A percentile compares a stretch with the other conserved stretches of the same genome.
phyloP scores from a whole-genome alignment of 2,329 filamentous ascomycete genomes.

The Cladosporium sphaerospermum region DNA sequence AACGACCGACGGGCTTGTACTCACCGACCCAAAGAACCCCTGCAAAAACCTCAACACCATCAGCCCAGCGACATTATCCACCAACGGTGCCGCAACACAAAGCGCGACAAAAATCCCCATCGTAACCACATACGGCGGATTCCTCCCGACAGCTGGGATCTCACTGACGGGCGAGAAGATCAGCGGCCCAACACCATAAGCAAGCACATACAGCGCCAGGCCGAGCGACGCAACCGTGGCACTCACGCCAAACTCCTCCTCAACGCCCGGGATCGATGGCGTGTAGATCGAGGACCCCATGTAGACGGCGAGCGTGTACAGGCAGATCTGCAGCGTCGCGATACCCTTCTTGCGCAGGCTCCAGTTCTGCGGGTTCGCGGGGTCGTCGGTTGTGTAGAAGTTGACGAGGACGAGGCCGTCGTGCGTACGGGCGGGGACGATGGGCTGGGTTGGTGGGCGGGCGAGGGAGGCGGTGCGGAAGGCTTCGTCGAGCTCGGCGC shows the following conservation, averaged over 20 bases:
- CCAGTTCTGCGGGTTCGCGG: constrained; percentile 31
- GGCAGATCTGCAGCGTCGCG: constrained; percentile 33
- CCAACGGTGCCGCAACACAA: constrained; percentile 54
- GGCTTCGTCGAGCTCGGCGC: constrained; percentile 37
- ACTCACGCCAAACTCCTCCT: constrained; percentile 48
- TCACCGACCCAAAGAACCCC: constrained; percentile 55
- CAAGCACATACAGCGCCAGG: constrained; percentile 58
- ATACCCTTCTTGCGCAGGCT: constrained; percentile 25
- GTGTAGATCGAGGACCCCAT: constrained; percentile 48
- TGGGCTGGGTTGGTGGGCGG: constrained; percentile 31
- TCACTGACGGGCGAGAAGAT: constrained; percentile 62
- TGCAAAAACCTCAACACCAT: constrained; percentile 57
- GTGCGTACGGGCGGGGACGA: constrained; percentile 44
- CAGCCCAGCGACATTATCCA: constrained; percentile 30
- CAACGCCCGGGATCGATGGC: constrained; percentile 41
- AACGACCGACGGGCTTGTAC: background rate
- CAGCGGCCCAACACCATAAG: constrained; percentile 57
- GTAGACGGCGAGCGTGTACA: constrained; percentile 57
- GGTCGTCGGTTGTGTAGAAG: constrained; percentile 37
- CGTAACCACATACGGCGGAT: constrained; percentile 60
- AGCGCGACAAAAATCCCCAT: constrained; percentile 64
- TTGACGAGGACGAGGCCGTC: constrained; percentile 48
- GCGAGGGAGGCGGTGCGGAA: constrained; percentile 27
- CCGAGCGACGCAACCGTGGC: constrained; percentile 50
- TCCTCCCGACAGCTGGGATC: constrained; percentile 60